Evolutionary conservation across 768 basidiomycete species (phyloP), one percentile per base, ranked within the genome.

Genomic region (Chalciporus piperatus): DNA sequence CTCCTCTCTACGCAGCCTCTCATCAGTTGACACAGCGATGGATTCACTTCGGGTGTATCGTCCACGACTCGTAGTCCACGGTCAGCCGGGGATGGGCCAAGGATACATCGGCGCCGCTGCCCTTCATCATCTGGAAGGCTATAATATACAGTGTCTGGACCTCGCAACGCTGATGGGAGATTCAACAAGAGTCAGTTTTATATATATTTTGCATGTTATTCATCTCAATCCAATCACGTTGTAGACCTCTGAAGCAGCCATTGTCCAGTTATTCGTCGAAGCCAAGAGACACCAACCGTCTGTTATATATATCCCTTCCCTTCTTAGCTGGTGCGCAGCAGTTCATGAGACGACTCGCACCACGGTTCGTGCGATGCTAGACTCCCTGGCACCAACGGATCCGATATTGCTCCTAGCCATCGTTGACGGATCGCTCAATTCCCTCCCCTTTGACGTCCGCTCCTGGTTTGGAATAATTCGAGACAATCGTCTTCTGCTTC

Each of bases 241-340:
- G 6, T 48, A 96, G 93, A 92, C 92, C 1, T 71, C 83, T 5
- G 97, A 99, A 70, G 91, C 97, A 1, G 87, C 91, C 2, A 84
- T 98, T 48, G 92, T 98, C 4, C 95, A 98, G 60, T 76, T 97
- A 16, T 98, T 99, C 63, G 80, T 95, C 19, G 97, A 99, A 68
- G 97, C 96, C 1, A 98, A 98, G 66, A 85, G 96, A 23, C 92
- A 97, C 65, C 94, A 96, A 60, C 97, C 97, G 0, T 94, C 93
- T 0, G 87, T 98, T 33, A 81, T 99, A 43, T 98, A 95, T 68
- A 91, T 99, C 27, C 96, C 96, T 0, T 89, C 92, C 1, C 80
- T 99, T 6, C 62, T 82, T 1, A 81, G 85, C 1, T 98, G 95
- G 94, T 89, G 88, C 57, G 75, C 84, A 1, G 84, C 92, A 3